Evolutionary conservation across 2,329 filamentous ascomycete species (phyloP), one percentile per base, ranked within the genome.

Genomic region (Paraphoma chrysanthemicola): DNA sequence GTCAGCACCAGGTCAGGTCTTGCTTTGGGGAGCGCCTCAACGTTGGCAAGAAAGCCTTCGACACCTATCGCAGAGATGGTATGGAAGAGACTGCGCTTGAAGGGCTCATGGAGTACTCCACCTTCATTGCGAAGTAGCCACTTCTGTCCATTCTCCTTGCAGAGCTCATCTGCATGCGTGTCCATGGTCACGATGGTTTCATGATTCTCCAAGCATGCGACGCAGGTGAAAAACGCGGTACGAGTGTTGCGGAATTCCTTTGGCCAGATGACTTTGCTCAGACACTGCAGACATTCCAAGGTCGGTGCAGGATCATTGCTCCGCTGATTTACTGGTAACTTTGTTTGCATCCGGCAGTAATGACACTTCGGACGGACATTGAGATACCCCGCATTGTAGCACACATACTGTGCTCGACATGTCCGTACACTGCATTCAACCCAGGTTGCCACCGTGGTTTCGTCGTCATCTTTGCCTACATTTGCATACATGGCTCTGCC

Each of bases 351-450:
- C 11, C 81, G 78, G 61, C 82, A 84, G 67, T 80, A 83, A 64
- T 79, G 72, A 64, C 82, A 84, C 64, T 84, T 84, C 30, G 82
- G 63, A 1, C 77, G 78, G 1, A 82, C 78, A 0, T 71, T 75
- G n/a, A 84, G 72, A 1, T 62, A 60, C 3, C 75, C 67, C 2
- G 74, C 63, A 42, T 80, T 76, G 63, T 85, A 84, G 4, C 84
- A 79, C 29, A 84, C 77, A 60, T 84, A 85, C 64, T 83, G 81
- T 1, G 77, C 80, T 10, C 81, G 76, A 65, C 82, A 85, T 8
- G 66, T 64, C 1, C 46, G 53, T n/a, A 75, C 68, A 38, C 58
- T 69, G 61, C 83, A 85, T 64, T 84, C 82, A 0, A 82, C 80
- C 82, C 82, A 85, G 14, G 73, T 71, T 0, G 70, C 74, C 3